Conservation (phyloP, 495 filamentous ascomycete genomes). For the Talaromyces stipitatus region DNA sequence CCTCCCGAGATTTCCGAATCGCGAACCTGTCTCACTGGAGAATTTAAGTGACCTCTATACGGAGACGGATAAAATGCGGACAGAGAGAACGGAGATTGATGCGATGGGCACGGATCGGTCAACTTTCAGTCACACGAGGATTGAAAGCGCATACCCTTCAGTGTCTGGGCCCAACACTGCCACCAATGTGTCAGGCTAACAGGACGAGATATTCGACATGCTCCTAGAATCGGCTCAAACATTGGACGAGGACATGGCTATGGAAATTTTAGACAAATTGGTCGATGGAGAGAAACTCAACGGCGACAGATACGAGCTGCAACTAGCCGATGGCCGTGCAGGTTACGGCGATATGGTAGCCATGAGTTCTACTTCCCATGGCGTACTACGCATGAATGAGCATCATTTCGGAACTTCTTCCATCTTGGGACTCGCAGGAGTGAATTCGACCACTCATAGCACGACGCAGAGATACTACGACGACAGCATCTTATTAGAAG, state of each 20-base stretch:
- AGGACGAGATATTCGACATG: neutral
- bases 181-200: neutral
- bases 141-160: neutral
- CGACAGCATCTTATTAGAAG: neutral
- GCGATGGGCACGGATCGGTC: no score
- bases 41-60: conserved; percentile 1
- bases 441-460: neutral
- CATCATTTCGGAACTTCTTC: neutral
- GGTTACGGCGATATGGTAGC: neutral
- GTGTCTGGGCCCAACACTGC: neutral
- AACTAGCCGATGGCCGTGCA: neutral
- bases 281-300: neutral
- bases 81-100: neutral
- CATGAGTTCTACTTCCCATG: neutral
- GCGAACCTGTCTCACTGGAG: neutral
- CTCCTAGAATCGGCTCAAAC: neutral
- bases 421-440: neutral
- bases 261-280: neutral
- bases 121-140: neutral
- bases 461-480: neutral
- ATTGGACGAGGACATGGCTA: neutral
- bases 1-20: neutral
- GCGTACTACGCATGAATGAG: neutral
- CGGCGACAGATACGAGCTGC: neutral
- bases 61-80: neutral